Base-by-base conservation (phyloP, 352 stramenopile species). In the Globisporangium barbulae region DNA sequence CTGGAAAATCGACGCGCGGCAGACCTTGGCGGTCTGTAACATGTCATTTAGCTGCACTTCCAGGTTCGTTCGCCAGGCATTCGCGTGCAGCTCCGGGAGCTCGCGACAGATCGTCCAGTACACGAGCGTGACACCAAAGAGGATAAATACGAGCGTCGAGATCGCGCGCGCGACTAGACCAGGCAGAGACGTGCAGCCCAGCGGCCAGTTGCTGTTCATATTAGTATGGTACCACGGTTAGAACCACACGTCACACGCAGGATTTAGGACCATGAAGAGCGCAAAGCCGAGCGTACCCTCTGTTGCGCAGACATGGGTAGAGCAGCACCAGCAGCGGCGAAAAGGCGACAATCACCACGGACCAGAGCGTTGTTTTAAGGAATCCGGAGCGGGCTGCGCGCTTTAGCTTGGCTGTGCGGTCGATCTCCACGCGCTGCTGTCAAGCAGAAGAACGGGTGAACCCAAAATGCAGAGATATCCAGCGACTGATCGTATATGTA, bases 71-170 rank as follows among this genome's bases (percentile, higher is more conserved):
- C 31, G 33, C 50, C 74, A 64, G n/a, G 67, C 71, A 31, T 79
- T 76, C 25, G 63, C 59, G 39, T 64, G 39, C 49, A 83, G 52
- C 45, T 90, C 77, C 1, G 80, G 78, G 5, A 91, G 55, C 17
- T 91, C 84, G 52, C 74, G 75, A 47, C 79, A 89, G 30, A 91
- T 72, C 0, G 72, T 68, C 65, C 77, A 93, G 67, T 90, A 91
- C 21, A 89, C 44, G 37, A 91, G 52, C 53, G 65, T 49, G 0
- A 87, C 47, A 2, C 82, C 78, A 30, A 78, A 77, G 41, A 68
- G 53, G 17, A 88, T 60, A 33, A 80, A 85, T 35, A 64, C 56
- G 41, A 91, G 59, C 59, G 90, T 82, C 22, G 58, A 41, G 25
- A 83, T n/a, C 64, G 77, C 80, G 52, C 57, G 72, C 13, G 59